Evolutionary conservation across 345 rosid genomes (phyloP), one percentile per base, ranked within the genome.

Genomic region (Syzygium oleosum): DNA sequence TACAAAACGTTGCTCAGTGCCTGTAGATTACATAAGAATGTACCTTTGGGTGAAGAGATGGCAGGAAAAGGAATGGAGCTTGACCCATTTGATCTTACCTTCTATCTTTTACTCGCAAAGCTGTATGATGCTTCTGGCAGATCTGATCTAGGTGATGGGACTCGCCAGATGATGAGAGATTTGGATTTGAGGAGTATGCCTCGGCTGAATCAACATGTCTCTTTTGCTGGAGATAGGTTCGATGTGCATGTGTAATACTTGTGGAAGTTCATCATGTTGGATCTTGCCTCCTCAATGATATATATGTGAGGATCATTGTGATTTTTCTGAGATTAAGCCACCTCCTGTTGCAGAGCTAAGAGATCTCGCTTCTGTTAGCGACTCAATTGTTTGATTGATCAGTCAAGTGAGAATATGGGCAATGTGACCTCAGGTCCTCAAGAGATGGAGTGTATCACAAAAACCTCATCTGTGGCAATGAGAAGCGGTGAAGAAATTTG

Each of bases 21-120:
- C 85, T 94, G 96, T 92, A 91, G 89, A 85, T 85, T 89, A 80
- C 93, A 94, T 77, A 88, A 88, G 88, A 93, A 93, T 84, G 85
- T 95, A 61, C 88, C 93, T 84, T 89, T 95, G 7, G 97, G 95
- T 27, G 97, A 96, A 93, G 94, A 94, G 68, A 91, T 93, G 90
- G 97, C 97, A 29, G 92, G 92, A 91, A 88, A 88, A 86, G 97
- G 96, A 54, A 93, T 94, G 29, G 91, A 89, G 85, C 90, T 94
- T 63, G 68, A 93, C 87, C 94, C 95, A 52, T 88, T 8, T 7
- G 95, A 96, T 91, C 92, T 92, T 52, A 90, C 92, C 27, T 94
- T 96, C 85, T 91, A 92, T 73, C 41, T 89, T 51, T 90, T 92
- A 86, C 93, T 95, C 52, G 95, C 93, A 22, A 90, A 89, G 88